Base-by-base conservation (phyloP, 441 rosid species). In the Eutrema salsugineum region DNA sequence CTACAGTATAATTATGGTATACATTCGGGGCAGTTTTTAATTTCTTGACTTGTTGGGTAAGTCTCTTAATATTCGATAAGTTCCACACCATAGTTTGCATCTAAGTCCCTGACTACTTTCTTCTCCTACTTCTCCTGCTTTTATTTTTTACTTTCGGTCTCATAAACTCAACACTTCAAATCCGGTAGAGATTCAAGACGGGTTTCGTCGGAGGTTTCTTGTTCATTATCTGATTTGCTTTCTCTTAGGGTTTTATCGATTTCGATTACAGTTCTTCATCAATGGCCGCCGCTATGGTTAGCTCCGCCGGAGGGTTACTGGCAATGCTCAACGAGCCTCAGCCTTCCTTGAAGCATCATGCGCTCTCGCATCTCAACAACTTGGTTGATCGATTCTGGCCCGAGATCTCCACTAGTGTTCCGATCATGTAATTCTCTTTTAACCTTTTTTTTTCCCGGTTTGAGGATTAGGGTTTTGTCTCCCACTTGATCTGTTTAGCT, bases 381-480 rank as follows among this genome's bases (percentile, higher is more conserved):
- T 88, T 84, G 48, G 98, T 95, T 12, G 97, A 95, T 79, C 91
- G 71, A 53, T 91, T 88, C 84, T 95, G 98, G 98, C 98, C 97
- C 0, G 98, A 95, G 94, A 95, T 95, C 83, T 95, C 98, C 47
- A 95, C 99, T 44, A 91, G 95, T 82, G 97, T 95, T 14, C 92
- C 99, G 11, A 82, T 91, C 50, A 95, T 95, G 99, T 95, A 64
- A 87, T 22, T 60, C 63, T 55, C 32, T 9, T 49, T 55, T 9
- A 6, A 63, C 5, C 3, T 39, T 7, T 24, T 24, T 47, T 38
- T 15, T 11, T 14, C 17, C 27, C 3, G 17, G 49, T 65, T 57
- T 38, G 73, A 28, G 69, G 42, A 53, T 71, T 77, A 77, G 77
- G 73, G 59, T 77, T 77, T 77, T 49, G 50, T 15, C 47, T 22